A percentile compares a stretch with the other conserved stretches of the same genome.
These are phyloP conservation scores for Aureobasidium sp. DNA, from an alignment of 2,329 filamentous ascomycete species.

Conservation along the genomic window DNA sequence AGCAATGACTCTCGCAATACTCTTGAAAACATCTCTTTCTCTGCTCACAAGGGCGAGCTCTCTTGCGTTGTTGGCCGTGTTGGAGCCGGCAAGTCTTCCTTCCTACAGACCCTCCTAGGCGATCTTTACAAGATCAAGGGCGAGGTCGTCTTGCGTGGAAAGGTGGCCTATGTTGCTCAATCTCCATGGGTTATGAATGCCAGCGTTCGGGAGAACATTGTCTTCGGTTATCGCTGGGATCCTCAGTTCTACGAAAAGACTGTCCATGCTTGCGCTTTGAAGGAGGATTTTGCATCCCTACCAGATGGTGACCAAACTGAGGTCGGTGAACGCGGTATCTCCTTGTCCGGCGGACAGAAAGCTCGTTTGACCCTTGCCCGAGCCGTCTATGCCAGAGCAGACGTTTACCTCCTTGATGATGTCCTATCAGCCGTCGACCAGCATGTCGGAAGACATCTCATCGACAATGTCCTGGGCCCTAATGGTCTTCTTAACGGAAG, in stretches of 20 bases:
- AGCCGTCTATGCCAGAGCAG: slow-evolving; percentile 93
- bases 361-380: slow-evolving; percentile 85
- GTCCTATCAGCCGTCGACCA: slow-evolving; percentile 96
- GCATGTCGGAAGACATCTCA: slow-evolving; percentile 90
- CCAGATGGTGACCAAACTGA: slow-evolving; percentile 95
- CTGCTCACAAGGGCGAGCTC: slow-evolving; percentile 84
- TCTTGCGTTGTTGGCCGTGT: slow-evolving; percentile 90
- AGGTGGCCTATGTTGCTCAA: slow-evolving; percentile 85
- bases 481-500: slow-evolving; percentile 77
- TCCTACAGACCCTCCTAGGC: slow-evolving; percentile 80
- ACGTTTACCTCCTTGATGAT: slow-evolving; percentile 91
- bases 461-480: slow-evolving; percentile 84
- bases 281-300: slow-evolving; percentile 84
- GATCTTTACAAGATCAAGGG: slow-evolving; percentile 88
- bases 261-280: slow-evolving; percentile 79
- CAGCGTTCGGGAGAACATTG: slow-evolving; percentile 91
- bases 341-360: slow-evolving; percentile 91
- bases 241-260: slow-evolving; percentile 91
- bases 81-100: slow-evolving; percentile 89
- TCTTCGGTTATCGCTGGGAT: slow-evolving; percentile 93
- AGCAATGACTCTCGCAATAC: slow-evolving; percentile 62
- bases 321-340: slow-evolving; percentile 94
- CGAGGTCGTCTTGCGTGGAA: slow-evolving; percentile 73
- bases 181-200: slow-evolving; percentile 97
- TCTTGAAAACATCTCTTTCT: slow-evolving; percentile 79